These are phyloP conservation scores for Crotalaria pallida DNA, from an alignment of 306 rosid genomes.

Conservation along the genomic window DNA sequence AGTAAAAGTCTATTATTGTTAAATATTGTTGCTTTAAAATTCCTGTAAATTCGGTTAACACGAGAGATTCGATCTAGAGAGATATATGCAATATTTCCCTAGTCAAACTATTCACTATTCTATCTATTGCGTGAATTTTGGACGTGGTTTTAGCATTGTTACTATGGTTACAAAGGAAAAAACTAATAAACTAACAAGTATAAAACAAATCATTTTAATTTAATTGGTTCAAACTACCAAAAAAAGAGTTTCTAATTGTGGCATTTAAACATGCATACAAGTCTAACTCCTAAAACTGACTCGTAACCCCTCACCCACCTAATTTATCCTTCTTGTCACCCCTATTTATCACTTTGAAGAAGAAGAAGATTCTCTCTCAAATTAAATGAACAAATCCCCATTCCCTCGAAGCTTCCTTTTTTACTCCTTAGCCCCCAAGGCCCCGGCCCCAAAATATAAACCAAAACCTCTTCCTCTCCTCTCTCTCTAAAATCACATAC, in stretches of 20 bases:
- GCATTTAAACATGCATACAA: neutral
- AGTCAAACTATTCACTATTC: neutral
- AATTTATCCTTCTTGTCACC: neutral
- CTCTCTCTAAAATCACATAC: neutral
- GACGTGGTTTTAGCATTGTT: neutral
- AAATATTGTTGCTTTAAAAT: neutral
- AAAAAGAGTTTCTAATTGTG: neutral
- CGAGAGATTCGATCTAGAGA: no score
- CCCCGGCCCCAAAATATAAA: neutral
- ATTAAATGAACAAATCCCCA: neutral
- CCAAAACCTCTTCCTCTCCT: neutral
- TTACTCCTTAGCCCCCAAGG: neutral
- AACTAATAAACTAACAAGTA: neutral
- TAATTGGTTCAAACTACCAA: neutral
- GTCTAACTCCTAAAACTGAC: neutral
- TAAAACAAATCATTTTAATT: neutral
- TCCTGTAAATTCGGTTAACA: no score
- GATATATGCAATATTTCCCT: neutral
- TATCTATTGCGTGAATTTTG: neutral
- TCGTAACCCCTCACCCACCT: neutral
- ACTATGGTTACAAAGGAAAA: neutral
- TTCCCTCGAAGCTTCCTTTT: neutral
- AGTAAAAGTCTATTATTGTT: neutral
- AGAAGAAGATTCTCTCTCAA: neutral
- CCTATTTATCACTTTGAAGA: neutral